Percentiles rank a stretch among this genome's conserved stretches.
Evolutionary conservation across 768 basidiomycete species (phyloP).

Genomic region (Hygrocybe punicea): DNA sequence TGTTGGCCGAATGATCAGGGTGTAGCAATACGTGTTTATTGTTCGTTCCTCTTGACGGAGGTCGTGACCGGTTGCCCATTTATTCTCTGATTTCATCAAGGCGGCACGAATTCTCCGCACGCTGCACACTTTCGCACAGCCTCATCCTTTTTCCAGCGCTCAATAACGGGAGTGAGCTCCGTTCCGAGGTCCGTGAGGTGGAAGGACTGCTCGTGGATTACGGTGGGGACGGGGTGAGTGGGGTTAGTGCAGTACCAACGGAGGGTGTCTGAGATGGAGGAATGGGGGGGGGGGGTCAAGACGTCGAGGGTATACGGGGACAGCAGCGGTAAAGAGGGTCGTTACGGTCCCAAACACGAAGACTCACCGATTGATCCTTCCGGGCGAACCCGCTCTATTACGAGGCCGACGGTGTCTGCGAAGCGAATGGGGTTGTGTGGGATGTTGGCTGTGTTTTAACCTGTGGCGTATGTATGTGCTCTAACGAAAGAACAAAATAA

Average conservation of each 20-base stretch:
- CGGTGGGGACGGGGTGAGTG: slow-evolving; percentile 58
- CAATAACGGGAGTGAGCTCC: slow-evolving; percentile 88
- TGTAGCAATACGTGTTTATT: too few species aligned
- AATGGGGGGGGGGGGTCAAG: too few species aligned
- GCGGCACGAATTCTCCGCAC: slow-evolving; percentile 63
- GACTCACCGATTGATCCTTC: slow-evolving; percentile 64
- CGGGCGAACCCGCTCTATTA: slow-evolving; percentile 84
- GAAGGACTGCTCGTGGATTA: slow-evolving; percentile 81
- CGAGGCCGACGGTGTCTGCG: slow-evolving; percentile 85
- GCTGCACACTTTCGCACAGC: slow-evolving; percentile 59
- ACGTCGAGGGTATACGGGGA: slow-evolving; percentile 3
- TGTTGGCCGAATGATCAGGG: too few species aligned
- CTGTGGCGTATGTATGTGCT: neutral
- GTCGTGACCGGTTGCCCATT: too few species aligned
- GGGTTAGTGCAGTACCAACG: slow-evolving; percentile 80
- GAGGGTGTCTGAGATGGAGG: slow-evolving; percentile 64
- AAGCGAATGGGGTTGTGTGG: slow-evolving; percentile 95
- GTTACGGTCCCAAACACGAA: neutral
- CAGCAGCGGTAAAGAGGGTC: neutral
- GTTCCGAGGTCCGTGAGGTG: slow-evolving; percentile 89
- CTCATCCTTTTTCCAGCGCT: slow-evolving; percentile 71
- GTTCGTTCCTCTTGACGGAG: too few species aligned
- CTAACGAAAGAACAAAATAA: neutral
- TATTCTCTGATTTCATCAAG: too few species aligned
- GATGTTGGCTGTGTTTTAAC: slow-evolving; percentile 74